phyloP scores from a whole-genome alignment of 768 basidiomycete genomes.

The Crucibulum laeve region DNA sequence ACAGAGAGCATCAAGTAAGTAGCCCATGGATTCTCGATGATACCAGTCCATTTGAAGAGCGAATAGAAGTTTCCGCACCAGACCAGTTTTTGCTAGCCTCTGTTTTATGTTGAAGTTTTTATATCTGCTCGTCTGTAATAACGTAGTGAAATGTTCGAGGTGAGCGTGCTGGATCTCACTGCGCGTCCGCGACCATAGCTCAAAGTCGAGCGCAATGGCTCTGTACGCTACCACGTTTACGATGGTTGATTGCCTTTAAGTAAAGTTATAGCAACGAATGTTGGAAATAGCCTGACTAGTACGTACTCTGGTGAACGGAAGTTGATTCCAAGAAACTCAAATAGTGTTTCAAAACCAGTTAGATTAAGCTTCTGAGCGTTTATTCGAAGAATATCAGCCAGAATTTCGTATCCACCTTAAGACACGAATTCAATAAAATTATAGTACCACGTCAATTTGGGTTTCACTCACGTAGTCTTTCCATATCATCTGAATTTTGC shows the following conservation, averaged over 20 bases:
- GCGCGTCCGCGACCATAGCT: conserved; percentile 77
- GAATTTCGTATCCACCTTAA: conserved; percentile 85
- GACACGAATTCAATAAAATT: neutral
- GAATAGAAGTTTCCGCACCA: conserved; percentile 77
- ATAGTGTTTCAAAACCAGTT: conserved; percentile 76
- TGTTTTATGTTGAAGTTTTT: conserved; percentile 75
- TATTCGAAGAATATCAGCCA: conserved; percentile 65
- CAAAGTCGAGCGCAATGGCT: conserved; percentile 83
- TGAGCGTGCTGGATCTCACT: conserved; percentile 75
- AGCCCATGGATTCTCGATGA: conserved; percentile 41
- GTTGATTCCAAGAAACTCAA: conserved; percentile 84
- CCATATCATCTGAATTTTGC: conserved; percentile 96
- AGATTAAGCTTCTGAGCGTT: conserved; percentile 77
- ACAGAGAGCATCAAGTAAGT: conserved; percentile 57
- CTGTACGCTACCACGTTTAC: conserved; percentile 80
- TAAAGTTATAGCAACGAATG: neutral
- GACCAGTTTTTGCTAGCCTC: conserved; percentile 63
- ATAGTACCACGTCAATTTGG: neutral
- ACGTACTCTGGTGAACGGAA: conserved; percentile 78
- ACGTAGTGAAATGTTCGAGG: conserved; percentile 76
- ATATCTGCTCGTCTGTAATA: conserved; percentile 70
- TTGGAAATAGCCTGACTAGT: neutral
- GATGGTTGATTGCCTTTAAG: conserved; percentile 69
- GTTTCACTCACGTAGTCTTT: conserved; percentile 70
- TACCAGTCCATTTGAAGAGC: conserved; percentile 82